Base-by-base conservation (phyloP, 352 stramenopile species). In the Phytophthora chlamydospora region DNA sequence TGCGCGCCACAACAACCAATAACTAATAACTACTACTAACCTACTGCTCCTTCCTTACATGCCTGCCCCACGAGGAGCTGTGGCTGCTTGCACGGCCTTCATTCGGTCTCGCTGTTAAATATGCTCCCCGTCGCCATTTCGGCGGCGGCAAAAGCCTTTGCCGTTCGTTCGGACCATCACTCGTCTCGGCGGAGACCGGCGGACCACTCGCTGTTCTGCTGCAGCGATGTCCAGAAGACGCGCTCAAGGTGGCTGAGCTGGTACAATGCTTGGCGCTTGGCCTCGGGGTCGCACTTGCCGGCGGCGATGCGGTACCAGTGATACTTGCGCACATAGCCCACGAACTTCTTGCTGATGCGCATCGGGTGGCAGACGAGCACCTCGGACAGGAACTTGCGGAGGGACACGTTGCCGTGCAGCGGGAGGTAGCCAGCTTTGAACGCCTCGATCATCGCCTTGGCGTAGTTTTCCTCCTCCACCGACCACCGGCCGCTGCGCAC, bases 291-390 rank as follows among this genome's bases (percentile, higher is more conserved):
- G 40, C 76, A 83, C 50, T 84, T 83, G 58, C 80, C 77, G 9
- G 80, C 77, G 7, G 82, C 77, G 56, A 89, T 89, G 49, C 78
- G 82, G 62, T 92, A 92, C 83, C 83, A 92, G 55, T 92, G 83
- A 73, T 92, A 92, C 71, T 92, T 97, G 64, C 81, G 89, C 31
- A 93, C 85, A 46, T 91, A 91, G 29, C 89, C 89, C 16, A 93
- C 85, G 63, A 96, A 97, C 71, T 97, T 97, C 67, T 97, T 97
- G 59, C 87, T 96, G 63, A 97, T 93, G 49, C 89, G 83, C 89
- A 97, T 97, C 35, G 88, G 88, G 61, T 95, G 83, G 66, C 89
- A 97, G 52, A 93, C 78, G 10, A 97, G 75, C 58, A 92, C 85
- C 49, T 93, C 87, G 3, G 85, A 93, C 5, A 97, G 70, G 56